phyloP scores from a whole-genome alignment of 768 basidiomycete genomes.

The Gelatoporia subvermispora region DNA sequence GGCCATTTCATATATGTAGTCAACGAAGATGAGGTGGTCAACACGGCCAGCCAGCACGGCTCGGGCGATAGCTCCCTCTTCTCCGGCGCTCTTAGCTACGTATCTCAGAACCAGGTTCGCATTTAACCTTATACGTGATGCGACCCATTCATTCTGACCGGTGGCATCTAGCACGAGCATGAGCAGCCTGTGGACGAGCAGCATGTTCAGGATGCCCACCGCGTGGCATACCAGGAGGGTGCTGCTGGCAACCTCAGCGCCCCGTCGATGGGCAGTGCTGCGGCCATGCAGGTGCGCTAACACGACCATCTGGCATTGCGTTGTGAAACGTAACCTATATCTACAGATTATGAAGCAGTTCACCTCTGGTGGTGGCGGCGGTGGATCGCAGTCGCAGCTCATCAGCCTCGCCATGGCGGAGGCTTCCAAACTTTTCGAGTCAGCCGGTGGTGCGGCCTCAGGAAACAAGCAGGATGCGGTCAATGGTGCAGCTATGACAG shows the following conservation, averaged over 20 bases:
- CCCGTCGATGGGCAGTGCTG: conserved; percentile 65
- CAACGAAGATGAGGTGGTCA: conserved; percentile 57
- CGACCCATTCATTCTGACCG: not conserved
- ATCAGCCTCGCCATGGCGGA: conserved; percentile 87
- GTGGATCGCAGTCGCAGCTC: conserved; percentile 55
- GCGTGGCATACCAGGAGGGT: conserved; percentile 53
- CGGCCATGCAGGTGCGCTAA: conserved; percentile 59
- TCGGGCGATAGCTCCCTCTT: conserved; percentile 57
- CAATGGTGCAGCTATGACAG: conserved; percentile 79
- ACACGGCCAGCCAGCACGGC: conserved; percentile 49
- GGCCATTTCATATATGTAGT: conserved; percentile 35
- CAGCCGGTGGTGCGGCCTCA: conserved; percentile 55
- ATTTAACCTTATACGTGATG: not conserved
- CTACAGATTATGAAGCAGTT: conserved; percentile 61
- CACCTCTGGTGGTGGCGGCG: conserved; percentile 44
- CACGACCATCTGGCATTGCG: not conserved
- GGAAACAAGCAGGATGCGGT: conserved; percentile 81
- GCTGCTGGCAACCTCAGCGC: conserved; percentile 52
- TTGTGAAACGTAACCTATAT: not conserved
- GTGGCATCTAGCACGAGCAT: conserved; percentile 41
- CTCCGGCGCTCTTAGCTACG: conserved; percentile 46
- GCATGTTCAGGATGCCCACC: conserved; percentile 54
- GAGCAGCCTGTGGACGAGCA: conserved; percentile 63
- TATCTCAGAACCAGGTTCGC: conserved; percentile 47
- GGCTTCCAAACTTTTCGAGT: conserved; percentile 70